These are phyloP conservation scores for Cadophora luteo-olivacea DNA, from an alignment of 2,329 filamentous ascomycete species.

Conservation along the genomic window DNA sequence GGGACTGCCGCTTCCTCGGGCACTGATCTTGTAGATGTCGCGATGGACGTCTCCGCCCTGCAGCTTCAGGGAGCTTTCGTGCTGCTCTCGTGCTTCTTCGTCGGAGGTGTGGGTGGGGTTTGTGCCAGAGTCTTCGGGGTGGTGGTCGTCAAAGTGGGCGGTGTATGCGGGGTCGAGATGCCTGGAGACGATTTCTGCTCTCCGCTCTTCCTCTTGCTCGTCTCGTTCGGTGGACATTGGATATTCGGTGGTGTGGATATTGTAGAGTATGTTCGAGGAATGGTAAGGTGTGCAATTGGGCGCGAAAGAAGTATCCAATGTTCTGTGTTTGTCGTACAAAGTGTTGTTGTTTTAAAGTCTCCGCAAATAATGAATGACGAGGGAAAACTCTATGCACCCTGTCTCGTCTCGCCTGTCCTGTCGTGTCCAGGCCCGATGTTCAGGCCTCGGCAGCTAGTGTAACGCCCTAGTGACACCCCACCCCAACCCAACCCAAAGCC, in stretches of 20 bases:
- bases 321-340: not conserved
- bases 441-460: not conserved
- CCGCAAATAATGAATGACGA: not conserved
- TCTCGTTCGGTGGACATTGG: slow-evolving; percentile 25
- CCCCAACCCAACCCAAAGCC: not conserved
- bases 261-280: not conserved
- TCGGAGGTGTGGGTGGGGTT: slow-evolving; percentile 40
- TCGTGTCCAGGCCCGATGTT: not conserved
- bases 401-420: not conserved
- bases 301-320: not conserved
- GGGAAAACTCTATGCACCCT: not conserved
- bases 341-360: not conserved
- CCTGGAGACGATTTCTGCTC: slow-evolving; percentile 48
- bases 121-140: slow-evolving; percentile 30
- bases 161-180: slow-evolving; percentile 52
- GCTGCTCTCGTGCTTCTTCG: slow-evolving; percentile 42
- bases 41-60: slow-evolving; percentile 82
- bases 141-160: slow-evolving; percentile 49
- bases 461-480: not conserved
- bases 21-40: slow-evolving; percentile 77
- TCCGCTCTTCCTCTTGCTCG: slow-evolving; percentile 26
- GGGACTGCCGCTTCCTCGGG: slow-evolving; percentile 53
- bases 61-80: slow-evolving; percentile 71
- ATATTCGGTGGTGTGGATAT: not conserved
- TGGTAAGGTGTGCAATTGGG: not conserved